Base-by-base conservation (phyloP, 805 yeast species). In the Ogataea pini region DNA sequence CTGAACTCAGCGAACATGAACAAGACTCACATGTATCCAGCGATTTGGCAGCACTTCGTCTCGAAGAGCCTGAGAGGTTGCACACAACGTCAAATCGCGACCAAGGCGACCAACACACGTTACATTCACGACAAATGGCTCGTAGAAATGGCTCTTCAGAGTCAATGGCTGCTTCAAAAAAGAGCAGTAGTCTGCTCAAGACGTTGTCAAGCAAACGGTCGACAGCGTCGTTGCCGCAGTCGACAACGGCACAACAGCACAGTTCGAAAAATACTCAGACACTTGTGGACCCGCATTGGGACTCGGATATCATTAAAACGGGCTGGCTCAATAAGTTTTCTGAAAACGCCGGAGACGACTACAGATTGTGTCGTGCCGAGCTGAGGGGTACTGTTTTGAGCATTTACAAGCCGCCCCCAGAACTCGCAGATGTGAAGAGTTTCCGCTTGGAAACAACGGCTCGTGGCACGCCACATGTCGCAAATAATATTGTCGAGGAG, bases 311-410 rank as follows among this genome's bases (percentile, higher is more conserved):
- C 13, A 65, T 77, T 53, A 82, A 79, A 62, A 69, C 71, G 0
- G 84, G 85, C 4, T 84, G 88, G 88, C 54, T 83, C 14, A 84
- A 84, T 59, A 75, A 72, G 51, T 71, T 78, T 2, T 64, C 66
- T 27, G 60, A 58, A 19, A 42, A 50, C 25, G 24, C 51, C 22
- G 73, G 68, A 36, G 67, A 65, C 7, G 68, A 67, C 25, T 55
- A 76, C 64, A 69, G 77, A 49, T 63, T 88, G 27, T 79, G 72
- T 48, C 73, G 85, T 43, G 89, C 86, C 0, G 88, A 83, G 58
- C 68, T 90, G 48, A 79, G 76, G 57, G 96, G 96, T 16, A 79
- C 90, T 1, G 71, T 73, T 36, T 67, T 90, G 44, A 72, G 74
- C 46, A 64, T 90, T 14, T 86, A 78, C 70, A 85, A 80, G 62